Conservation (phyloP, 306 rosid genomes). For the Lotus japonicus region DNA sequence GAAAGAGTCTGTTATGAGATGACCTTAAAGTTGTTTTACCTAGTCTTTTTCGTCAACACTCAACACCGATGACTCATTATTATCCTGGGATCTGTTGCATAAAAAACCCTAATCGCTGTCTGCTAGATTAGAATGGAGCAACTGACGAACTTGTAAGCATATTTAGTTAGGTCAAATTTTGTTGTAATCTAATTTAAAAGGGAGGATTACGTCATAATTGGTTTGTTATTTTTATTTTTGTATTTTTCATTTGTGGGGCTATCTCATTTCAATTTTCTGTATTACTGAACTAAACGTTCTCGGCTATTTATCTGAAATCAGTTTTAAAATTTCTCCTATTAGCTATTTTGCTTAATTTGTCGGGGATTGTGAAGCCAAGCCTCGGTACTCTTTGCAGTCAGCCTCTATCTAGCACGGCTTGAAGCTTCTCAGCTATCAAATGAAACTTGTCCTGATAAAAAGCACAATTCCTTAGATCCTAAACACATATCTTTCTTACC, state of each 20-base stretch:
- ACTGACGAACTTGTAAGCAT: constrained; percentile 8
- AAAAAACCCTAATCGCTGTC: constrained; percentile 28
- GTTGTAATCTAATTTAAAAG: constrained; percentile 19
- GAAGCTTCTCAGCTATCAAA: too few relatives aligned
- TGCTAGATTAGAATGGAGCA: constrained; percentile 31
- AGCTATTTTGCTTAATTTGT: too few relatives aligned
- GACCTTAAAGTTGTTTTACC: constrained; percentile 17
- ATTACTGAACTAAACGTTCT: too few relatives aligned
- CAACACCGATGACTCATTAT: neutral
- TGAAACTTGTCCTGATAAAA: too few relatives aligned
- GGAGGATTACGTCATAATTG: constrained; percentile 5
- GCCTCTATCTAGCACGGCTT: too few relatives aligned
- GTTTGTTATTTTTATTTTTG: neutral
- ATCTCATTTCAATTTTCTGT: neutral
- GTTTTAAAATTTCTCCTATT: too few relatives aligned
- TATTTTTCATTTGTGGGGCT: neutral
- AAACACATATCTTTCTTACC: too few relatives aligned
- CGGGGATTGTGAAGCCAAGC: too few relatives aligned
- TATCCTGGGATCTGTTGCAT: neutral
- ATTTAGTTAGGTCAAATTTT: constrained; percentile 35
- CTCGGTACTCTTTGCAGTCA: too few relatives aligned
- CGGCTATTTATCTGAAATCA: too few relatives aligned
- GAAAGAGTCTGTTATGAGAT: constrained; percentile 94
- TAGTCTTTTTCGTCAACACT: neutral
- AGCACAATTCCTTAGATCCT: too few relatives aligned